Conservation (phyloP, 768 basidiomycete genomes). For the Leccinum subgranulosum region DNA sequence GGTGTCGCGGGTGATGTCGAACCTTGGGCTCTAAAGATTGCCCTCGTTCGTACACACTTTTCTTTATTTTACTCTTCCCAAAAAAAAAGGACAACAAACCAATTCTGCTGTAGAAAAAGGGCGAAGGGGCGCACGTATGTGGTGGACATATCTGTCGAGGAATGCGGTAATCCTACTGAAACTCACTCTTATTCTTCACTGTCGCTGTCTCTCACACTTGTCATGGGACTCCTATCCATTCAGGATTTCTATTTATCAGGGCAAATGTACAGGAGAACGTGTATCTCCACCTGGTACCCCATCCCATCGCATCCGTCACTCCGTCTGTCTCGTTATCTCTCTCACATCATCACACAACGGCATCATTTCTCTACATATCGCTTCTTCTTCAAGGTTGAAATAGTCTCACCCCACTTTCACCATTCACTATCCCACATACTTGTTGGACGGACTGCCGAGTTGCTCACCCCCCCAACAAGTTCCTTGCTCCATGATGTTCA, state of each 20-base stretch:
- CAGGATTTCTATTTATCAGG: conserved; percentile 35
- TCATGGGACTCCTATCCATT: conserved; percentile 28
- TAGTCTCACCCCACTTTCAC: conserved; percentile 6
- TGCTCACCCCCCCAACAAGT: conserved; percentile 13
- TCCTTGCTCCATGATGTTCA: conserved; percentile 14
- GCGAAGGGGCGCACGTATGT: conserved; percentile 3
- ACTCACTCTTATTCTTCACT: conserved; percentile 13
- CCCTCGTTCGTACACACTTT: conserved; percentile 11
- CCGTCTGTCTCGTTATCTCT: conserved; percentile 18
- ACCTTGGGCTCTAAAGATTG: conserved; percentile 53
- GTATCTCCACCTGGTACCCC: conserved; percentile 23
- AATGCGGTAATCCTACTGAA: conserved; percentile 19
- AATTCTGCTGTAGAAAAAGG: conserved; percentile 8
- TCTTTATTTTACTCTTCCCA: conserved; percentile 8
- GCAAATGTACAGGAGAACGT: conserved; percentile 28
- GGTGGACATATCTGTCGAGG: conserved; percentile 21
- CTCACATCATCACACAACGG: conserved; percentile 27
- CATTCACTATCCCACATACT: conserved; percentile 16
- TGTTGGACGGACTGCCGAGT: conserved; percentile 20
- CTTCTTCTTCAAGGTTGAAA: conserved; percentile 18
- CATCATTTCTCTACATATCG: conserved; percentile 27
- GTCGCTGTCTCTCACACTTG: conserved; percentile 18
- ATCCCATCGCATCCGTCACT: conserved; percentile 24
- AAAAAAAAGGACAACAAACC: conserved; percentile 4
- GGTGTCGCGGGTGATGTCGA: conserved; percentile 75